phyloP scores from a whole-genome alignment of 2,329 filamentous ascomycete genomes.

The Pseudogymnoascus sp. region DNA sequence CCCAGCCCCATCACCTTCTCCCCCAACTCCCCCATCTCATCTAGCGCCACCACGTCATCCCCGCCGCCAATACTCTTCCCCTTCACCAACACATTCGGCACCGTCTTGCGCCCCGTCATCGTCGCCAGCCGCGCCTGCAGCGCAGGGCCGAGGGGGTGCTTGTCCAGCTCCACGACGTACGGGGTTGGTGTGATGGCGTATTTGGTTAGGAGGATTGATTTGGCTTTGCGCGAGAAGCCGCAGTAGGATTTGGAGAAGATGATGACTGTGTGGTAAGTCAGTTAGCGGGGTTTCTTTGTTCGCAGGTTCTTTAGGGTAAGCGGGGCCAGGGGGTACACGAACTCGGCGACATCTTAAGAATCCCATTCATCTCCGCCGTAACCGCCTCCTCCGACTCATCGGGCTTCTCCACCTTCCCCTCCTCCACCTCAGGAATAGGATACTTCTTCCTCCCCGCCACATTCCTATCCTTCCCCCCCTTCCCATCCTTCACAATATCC shows the following conservation, averaged over 20 bases:
- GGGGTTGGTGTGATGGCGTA: conserved; percentile 79
- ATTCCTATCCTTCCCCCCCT: conserved; percentile 26
- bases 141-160: conserved; percentile 63
- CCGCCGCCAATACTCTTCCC: conserved; percentile 84
- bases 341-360: conserved; percentile 82
- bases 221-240: conserved; percentile 77
- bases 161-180: conserved; percentile 83
- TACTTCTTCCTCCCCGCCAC: conserved; percentile 47
- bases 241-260: conserved; percentile 97
- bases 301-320: background rate
- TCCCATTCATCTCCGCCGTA: conserved; percentile 65
- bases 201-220: conserved; percentile 72
- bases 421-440: conserved; percentile 31
- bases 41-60: conserved; percentile 73
- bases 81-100: conserved; percentile 86
- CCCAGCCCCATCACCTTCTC: conserved; percentile 67
- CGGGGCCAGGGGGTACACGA: conserved; percentile 32
- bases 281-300: conserved; percentile 6
- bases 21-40: conserved; percentile 58
- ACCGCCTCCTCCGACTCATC: conserved; percentile 56
- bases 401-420: conserved; percentile 31
- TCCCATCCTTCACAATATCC: conserved; percentile 49
- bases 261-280: conserved; percentile 55
- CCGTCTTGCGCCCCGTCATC: conserved; percentile 74
- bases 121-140: conserved; percentile 66